These are phyloP conservation scores for Trichophyton benhamiae DNA, from an alignment of 2,329 filamentous ascomycete species.

Conservation along the genomic window DNA sequence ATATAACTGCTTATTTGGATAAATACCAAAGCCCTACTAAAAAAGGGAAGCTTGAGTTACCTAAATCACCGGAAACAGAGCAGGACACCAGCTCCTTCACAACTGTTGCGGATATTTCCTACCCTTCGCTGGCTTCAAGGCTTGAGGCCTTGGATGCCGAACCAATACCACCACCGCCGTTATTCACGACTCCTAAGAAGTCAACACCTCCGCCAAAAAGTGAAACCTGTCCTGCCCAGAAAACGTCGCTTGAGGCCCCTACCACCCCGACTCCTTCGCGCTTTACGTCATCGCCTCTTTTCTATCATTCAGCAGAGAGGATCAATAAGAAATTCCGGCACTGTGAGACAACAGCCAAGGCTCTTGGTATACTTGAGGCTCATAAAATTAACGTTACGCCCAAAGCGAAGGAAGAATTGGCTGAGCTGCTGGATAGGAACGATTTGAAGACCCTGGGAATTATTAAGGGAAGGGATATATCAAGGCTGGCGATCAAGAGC, in stretches of 20 bases:
- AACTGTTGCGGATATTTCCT: background rate
- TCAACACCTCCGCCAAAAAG: background rate
- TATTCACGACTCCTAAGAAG: background rate
- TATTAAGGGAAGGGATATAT: conserved; percentile 52
- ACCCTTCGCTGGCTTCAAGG: background rate
- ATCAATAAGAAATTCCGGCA: conserved; percentile 14
- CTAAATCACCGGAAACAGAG: background rate
- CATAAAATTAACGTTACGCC: conserved; percentile 25
- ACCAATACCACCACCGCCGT: background rate
- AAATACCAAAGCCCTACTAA: background rate
- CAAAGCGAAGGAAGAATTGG: conserved; percentile 25
- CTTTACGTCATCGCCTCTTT: conserved; percentile 20
- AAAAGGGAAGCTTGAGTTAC: background rate
- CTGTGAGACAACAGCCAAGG: conserved; percentile 18
- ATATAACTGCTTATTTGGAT: background rate
- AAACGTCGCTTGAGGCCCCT: background rate
- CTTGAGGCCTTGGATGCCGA: background rate
- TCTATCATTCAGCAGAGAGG: background rate
- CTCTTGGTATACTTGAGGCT: conserved; percentile 25
- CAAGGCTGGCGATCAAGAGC: conserved; percentile 48
- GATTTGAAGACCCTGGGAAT: conserved; percentile 50
- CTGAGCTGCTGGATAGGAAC: conserved; percentile 41
- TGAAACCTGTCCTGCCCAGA: background rate
- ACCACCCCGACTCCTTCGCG: conserved; percentile 2
- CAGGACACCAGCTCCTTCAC: background rate